Percentiles rank a stretch among this genome's conserved stretches.
These are phyloP conservation scores for Pistacia atlantica DNA, from an alignment of 345 rosid species.

Conservation along the genomic window DNA sequence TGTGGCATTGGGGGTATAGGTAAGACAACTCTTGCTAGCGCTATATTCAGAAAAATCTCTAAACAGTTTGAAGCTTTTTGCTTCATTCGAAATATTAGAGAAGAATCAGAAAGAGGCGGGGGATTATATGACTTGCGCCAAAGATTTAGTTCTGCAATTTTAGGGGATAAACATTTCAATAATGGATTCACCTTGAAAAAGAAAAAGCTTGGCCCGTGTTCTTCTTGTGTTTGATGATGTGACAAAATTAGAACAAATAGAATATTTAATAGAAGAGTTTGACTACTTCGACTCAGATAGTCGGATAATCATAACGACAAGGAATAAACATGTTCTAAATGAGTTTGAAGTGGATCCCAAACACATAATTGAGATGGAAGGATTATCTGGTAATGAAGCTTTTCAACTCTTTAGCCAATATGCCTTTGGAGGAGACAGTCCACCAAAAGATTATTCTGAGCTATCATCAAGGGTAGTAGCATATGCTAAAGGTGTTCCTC, in stretches of 20 bases:
- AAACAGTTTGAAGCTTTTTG: slow-evolving; percentile 34
- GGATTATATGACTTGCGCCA: slow-evolving; percentile 1
- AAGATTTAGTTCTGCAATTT: slow-evolving; percentile 26
- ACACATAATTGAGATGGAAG: neutral
- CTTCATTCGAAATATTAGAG: slow-evolving; percentile 47
- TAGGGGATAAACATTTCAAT: slow-evolving; percentile 5
- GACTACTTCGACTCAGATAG: slow-evolving; percentile 13
- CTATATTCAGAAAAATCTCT: slow-evolving; percentile 28
- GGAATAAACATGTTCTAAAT: slow-evolving; percentile 8
- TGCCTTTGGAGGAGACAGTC: slow-evolving; percentile 10
- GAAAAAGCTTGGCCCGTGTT: neutral
- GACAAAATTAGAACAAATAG: neutral
- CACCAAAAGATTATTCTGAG: neutral
- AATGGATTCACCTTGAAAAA: neutral
- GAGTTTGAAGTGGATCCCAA: neutral
- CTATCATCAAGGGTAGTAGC: neutral
- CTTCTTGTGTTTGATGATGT: slow-evolving; percentile 30
- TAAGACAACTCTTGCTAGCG: slow-evolving; percentile 38
- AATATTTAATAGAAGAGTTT: neutral
- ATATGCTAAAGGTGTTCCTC: slow-evolving; percentile 18
- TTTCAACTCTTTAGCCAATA: slow-evolving; percentile 14
- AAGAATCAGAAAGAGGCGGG: neutral
- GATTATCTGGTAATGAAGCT: neutral
- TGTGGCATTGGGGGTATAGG: too few species aligned
- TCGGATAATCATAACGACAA: slow-evolving; percentile 20